Evolutionary conservation across 495 filamentous ascomycete genomes (phyloP).

Genomic region (Aspergillus leporis): DNA sequence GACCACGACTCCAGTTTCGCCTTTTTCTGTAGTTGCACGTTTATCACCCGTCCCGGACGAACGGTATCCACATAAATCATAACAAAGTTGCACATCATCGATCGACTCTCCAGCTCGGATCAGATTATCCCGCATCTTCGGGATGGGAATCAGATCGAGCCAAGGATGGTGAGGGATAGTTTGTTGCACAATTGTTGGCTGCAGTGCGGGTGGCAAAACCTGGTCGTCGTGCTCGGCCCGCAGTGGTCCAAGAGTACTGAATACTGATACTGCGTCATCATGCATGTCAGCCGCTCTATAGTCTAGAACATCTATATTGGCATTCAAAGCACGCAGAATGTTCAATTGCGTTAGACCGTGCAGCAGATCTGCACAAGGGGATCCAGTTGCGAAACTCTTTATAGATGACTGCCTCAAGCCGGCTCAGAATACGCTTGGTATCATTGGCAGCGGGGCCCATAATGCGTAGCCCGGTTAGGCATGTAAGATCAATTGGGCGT

Average conservation of each 20-base stretch:
- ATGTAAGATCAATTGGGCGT: neutral
- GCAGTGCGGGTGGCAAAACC: neutral
- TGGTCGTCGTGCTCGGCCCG: neutral
- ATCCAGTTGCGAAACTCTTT: neutral
- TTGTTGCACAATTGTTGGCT: neutral
- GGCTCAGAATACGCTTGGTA: neutral
- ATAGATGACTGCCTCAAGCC: neutral
- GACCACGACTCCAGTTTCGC: conserved; percentile 11
- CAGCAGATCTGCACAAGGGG: conserved; percentile 2
- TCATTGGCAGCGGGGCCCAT: conserved; percentile 1
- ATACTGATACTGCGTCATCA: conserved; percentile 4
- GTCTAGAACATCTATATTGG: conserved; percentile 7
- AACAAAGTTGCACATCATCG: conserved; percentile 4
- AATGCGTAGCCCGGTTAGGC: neutral
- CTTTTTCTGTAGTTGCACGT: neutral
- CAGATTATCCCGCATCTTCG: conserved; percentile 11
- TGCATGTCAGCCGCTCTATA: conserved; percentile 5
- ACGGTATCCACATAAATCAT: conserved; percentile 3
- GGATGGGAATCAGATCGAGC: conserved; percentile 5
- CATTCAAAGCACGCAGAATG: conserved; percentile 4
- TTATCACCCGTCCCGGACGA: neutral
- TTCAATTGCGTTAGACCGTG: conserved; percentile 9
- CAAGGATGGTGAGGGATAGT: conserved; percentile 7
- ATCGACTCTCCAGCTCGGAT: neutral
- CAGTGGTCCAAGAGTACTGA: neutral